Evolutionary conservation across 1,284 basidiomycete species (phyloP).

Genomic region (Salmacisia buchloeana): DNA sequence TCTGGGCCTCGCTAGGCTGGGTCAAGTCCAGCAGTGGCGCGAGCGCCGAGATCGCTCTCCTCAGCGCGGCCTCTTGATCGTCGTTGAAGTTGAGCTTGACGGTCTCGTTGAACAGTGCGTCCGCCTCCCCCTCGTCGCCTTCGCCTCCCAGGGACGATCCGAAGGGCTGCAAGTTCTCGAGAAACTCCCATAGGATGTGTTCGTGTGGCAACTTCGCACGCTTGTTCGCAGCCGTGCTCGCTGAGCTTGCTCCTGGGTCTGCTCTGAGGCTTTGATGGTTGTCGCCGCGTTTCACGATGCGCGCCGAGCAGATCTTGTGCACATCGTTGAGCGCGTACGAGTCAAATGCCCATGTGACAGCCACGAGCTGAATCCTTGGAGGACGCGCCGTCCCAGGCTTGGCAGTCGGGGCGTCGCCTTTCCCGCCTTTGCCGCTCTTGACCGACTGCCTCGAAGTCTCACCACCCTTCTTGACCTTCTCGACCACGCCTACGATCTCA

Average conservation of each 20-base stretch:
- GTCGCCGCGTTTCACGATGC: conserved; percentile 34
- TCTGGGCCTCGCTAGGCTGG: not conserved
- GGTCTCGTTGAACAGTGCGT: conserved; percentile 59
- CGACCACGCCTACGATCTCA: conserved; percentile 32
- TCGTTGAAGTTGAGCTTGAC: conserved; percentile 65
- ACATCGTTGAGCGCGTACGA: conserved; percentile 29
- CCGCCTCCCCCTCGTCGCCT: conserved; percentile 49
- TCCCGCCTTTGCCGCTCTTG: conserved; percentile 13
- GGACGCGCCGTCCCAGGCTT: not conserved
- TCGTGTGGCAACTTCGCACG: conserved; percentile 59
- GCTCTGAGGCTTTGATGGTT: conserved; percentile 44
- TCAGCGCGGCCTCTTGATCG: conserved; percentile 17
- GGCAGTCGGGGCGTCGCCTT: not conserved
- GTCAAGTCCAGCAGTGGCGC: not conserved
- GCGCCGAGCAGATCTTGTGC: conserved; percentile 27
- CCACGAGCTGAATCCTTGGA: conserved; percentile 32
- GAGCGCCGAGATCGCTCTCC: conserved; percentile 9
- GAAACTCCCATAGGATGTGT: conserved; percentile 67
- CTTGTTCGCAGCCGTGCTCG: not conserved
- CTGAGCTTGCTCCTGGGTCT: conserved; percentile 11
- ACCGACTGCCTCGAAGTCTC: not conserved
- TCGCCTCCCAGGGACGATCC: conserved; percentile 45
- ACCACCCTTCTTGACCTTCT: not conserved
- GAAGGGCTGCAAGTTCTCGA: conserved; percentile 65
- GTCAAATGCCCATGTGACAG: conserved; percentile 35